These are phyloP conservation scores for Sclerotinia trifoliorum DNA, from an alignment of 2,329 filamentous ascomycete species.

Conservation along the genomic window DNA sequence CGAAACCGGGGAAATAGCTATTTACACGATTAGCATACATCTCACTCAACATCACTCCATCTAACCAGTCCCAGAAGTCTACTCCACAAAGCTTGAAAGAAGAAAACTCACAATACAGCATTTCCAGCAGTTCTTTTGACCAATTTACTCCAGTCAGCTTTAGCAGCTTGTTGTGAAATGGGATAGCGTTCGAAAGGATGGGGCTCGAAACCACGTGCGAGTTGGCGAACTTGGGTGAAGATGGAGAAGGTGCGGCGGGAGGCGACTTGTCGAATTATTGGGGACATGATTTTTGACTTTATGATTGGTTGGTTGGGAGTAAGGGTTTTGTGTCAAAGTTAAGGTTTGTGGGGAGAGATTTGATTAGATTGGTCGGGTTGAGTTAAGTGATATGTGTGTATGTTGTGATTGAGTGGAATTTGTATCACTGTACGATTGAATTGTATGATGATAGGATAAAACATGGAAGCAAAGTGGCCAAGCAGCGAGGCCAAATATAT, in stretches of 20 bases:
- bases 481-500: neutral
- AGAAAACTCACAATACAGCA: constrained; percentile 14
- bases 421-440: neutral
- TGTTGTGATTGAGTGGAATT: constrained; percentile 13
- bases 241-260: constrained; percentile 20
- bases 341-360: neutral
- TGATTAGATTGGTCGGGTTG: neutral
- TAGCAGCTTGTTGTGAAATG: constrained; percentile 11
- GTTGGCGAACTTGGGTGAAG: constrained; percentile 8
- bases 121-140: neutral
- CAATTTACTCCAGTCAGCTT: constrained; percentile 12
- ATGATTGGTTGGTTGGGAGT: neutral
- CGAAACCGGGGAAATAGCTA: constrained; percentile 22
- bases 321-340: neutral
- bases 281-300: constrained; percentile 15
- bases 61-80: too few relatives aligned
- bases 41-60: neutral
- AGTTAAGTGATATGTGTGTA: neutral
- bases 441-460: neutral
- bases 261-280: constrained; percentile 15
- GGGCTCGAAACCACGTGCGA: constrained; percentile 17
- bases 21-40: neutral
- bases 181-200: constrained; percentile 20
- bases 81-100: too few relatives aligned
- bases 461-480: neutral